Evolutionary conservation across 148 eudicot genomes (phyloP), one percentile per base, ranked within the genome.

Genomic region (Rhododendron simsii): DNA sequence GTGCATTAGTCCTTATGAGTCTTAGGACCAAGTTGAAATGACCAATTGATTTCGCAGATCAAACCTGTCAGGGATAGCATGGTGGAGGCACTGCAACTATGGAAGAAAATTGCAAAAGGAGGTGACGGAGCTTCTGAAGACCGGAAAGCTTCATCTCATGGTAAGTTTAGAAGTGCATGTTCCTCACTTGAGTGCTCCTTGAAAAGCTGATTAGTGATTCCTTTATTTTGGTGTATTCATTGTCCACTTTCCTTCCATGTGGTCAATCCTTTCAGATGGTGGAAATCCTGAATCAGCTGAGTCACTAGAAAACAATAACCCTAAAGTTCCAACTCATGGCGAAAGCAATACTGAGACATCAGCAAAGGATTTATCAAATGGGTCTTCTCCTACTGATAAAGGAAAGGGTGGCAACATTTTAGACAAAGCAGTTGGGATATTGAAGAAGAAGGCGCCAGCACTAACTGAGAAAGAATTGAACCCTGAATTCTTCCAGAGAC

Each of bases 1-100:
- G 57, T 78, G 41, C 18, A 51, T 74, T 45, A 33, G 67, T 84
- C 26, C 15, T 9, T 20, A 15, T 37, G 39, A 37, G 39, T 37
- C 39, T 37, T 37, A 37, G 15, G 41, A 59, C 37, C 67, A 47
- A 74, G 67, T 23, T 69, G 65, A 71, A 63, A 74, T 84, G 74
- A 57, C 65, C 47, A 61, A 35, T 74, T 55, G 75, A 61, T 87
- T 87, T 85, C 59, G 81, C 91, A 98, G 99, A 94, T 98, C 85
- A 98, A 95, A 89, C 99, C 99, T 67, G 99, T 93, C 84, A 94
- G 99, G 91, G 98, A 98, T 90, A 94, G 98, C 87, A 91, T 98
- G 91, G 88, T 89, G 45, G 99, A 98, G 89, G 98, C 99, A 65
- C 89, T 98, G 87, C 98, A 91, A 84, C 92, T 88, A 41, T 98